A percentile compares a stretch with the other conserved stretches of the same genome.
Conservation (phyloP, 2,329 filamentous ascomycete species). For the Claviceps maximensis region DNA sequence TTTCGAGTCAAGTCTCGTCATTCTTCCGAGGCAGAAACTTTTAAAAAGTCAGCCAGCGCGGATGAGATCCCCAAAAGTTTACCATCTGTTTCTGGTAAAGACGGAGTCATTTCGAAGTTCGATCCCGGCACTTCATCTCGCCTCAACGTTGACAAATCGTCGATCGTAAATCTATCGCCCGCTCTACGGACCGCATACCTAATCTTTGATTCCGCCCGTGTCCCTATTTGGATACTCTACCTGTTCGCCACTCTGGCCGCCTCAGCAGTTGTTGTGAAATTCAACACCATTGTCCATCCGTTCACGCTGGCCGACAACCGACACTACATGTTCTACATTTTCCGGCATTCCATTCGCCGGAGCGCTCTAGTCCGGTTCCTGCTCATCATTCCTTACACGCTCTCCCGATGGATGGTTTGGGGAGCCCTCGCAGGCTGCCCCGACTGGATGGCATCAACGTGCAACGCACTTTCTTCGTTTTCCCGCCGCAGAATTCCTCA, state of each 20-base stretch:
- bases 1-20: not conserved
- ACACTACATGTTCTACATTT: conserved; percentile 95
- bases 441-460: conserved; percentile 9
- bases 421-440: conserved; percentile 40
- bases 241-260: conserved; percentile 21
- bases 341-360: conserved; percentile 64
- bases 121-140: not conserved
- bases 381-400: conserved; percentile 56
- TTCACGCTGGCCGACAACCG: conserved; percentile 94
- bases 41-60: not conserved
- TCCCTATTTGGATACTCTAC: conserved; percentile 23
- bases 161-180: conserved; percentile 5
- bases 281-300: conserved; percentile 88
- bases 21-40: not conserved
- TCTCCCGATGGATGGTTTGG: conserved; percentile 57
- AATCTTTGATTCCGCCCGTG: conserved; percentile 17
- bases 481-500: not conserved
- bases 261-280: conserved; percentile 44
- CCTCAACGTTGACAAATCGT: not conserved
- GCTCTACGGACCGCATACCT: conserved; percentile 2
- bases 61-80: not conserved
- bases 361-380: conserved; percentile 51
- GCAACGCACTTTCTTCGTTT: conserved; percentile 1
- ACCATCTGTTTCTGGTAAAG: not conserved
- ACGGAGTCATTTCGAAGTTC: not conserved